Evolutionary conservation across 768 basidiomycete genomes (phyloP).

Genomic region (Amanita rubescens): DNA sequence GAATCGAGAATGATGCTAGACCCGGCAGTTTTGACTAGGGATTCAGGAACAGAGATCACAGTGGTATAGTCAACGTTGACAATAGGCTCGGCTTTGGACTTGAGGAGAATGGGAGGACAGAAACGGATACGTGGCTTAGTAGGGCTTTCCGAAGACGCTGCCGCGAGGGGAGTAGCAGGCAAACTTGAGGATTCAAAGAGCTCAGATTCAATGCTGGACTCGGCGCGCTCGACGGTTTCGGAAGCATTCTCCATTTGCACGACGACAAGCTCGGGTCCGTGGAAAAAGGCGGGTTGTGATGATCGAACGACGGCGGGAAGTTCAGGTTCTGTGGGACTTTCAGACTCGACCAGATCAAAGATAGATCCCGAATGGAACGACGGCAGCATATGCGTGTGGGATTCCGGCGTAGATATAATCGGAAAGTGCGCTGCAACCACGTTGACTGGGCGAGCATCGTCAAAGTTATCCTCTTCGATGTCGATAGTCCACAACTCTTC

Average conservation of each 20-base stretch:
- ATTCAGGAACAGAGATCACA: background rate
- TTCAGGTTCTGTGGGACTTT: background rate
- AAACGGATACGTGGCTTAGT: background rate
- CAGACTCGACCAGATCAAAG: background rate
- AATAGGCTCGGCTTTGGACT: too few species aligned
- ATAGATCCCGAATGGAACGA: constrained; percentile 2
- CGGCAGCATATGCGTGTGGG: background rate
- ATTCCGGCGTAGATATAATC: background rate
- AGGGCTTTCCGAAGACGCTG: background rate
- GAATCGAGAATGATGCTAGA: background rate
- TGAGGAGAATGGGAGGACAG: background rate
- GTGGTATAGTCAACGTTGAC: too few species aligned
- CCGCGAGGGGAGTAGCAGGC: background rate
- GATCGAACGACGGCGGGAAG: too few species aligned
- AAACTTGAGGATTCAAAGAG: background rate
- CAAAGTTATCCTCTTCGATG: background rate
- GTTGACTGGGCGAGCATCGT: background rate
- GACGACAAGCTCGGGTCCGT: background rate
- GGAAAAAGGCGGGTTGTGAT: background rate
- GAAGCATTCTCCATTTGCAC: background rate
- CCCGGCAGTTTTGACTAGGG: background rate
- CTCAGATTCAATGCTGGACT: background rate
- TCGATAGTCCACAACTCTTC: background rate
- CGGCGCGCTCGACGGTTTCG: background rate
- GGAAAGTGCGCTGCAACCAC: background rate